These are phyloP conservation scores for Cetraspora pellucida DNA, from an alignment of 192 early-diverging fungal genomes.

Conservation along the genomic window DNA sequence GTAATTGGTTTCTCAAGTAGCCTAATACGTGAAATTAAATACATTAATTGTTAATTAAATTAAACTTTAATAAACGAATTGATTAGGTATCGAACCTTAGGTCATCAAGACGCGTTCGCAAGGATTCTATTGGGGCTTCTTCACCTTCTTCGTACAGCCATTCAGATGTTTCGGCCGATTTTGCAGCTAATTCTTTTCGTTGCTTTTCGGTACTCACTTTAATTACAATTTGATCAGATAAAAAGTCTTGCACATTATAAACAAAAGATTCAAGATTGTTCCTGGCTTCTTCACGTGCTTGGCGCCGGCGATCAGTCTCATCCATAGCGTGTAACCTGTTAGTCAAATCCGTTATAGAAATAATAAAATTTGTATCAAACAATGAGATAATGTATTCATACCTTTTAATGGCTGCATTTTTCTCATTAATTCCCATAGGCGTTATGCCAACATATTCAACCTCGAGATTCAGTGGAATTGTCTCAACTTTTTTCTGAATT, in stretches of 20 bases:
- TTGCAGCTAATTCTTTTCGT: conserved; percentile 61
- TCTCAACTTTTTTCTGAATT: conserved; percentile 48
- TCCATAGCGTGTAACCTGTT: conserved; percentile 64
- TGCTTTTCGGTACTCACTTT: conserved; percentile 72
- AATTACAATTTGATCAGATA: conserved; percentile 73
- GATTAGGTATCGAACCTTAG: conserved; percentile 43
- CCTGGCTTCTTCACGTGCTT: conserved; percentile 75
- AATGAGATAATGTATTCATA: conserved; percentile 37
- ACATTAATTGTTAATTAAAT: background rate
- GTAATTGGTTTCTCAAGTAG: conserved; percentile 51
- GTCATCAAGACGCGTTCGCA: conserved; percentile 53
- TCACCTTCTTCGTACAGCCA: conserved; percentile 90
- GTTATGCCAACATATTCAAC: conserved; percentile 56
- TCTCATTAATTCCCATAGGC: conserved; percentile 50
- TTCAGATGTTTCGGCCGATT: conserved; percentile 63
- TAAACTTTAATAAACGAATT: background rate
- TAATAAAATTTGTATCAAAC: conserved; percentile 1
- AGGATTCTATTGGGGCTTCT: conserved; percentile 64
- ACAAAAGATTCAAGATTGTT: conserved; percentile 92
- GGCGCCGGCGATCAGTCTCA: conserved; percentile 65
- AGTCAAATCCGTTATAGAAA: conserved; percentile 5
- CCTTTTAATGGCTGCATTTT: conserved; percentile 44
- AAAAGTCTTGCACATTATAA: conserved; percentile 82
- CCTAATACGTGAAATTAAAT: conserved; percentile 34
- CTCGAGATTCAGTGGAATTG: conserved; percentile 61